Evolutionary conservation across 1,284 basidiomycete genomes (phyloP).

Genomic region (Apiotrichum mycotoxinovorans): DNA sequence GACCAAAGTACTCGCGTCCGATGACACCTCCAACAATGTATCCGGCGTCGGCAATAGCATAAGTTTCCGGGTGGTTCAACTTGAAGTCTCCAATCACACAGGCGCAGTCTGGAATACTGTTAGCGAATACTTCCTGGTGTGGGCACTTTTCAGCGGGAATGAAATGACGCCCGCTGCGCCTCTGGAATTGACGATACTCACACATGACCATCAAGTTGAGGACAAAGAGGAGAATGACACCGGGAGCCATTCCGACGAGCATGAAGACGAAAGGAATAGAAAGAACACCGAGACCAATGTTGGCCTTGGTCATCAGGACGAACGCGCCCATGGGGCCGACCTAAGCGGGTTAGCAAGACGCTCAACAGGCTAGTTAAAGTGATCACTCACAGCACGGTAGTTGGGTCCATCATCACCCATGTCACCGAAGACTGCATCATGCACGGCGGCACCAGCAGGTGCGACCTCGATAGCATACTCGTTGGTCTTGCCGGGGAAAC

Average conservation of each 20-base stretch:
- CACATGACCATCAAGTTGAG: conserved; percentile 39
- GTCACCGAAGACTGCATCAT: conserved; percentile 35
- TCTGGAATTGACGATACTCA: conserved; percentile 10
- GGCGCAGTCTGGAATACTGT: conserved; percentile 27
- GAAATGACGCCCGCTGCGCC: too few species aligned
- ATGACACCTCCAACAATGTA: conserved; percentile 16
- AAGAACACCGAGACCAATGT: conserved; percentile 37
- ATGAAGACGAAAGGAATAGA: conserved; percentile 30
- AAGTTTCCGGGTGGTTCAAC: conserved; percentile 36
- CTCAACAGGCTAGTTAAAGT: background rate
- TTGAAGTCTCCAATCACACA: conserved; percentile 42
- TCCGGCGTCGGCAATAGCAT: conserved; percentile 33
- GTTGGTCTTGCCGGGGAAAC: conserved; percentile 7
- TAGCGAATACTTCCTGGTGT: background rate
- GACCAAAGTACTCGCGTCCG: conserved; percentile 16
- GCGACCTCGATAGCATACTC: conserved; percentile 16
- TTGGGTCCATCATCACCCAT: conserved; percentile 30
- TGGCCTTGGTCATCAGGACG: conserved; percentile 26
- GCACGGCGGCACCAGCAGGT: conserved; percentile 11
- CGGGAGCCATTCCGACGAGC: conserved; percentile 37
- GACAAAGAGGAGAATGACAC: conserved; percentile 38
- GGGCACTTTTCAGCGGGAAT: too few species aligned
- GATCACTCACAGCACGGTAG: conserved; percentile 28
- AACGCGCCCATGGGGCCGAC: conserved; percentile 22
- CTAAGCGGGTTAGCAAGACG: background rate